Base-by-base conservation (phyloP, 192 early-diverging fungal species). In the Piromyces finnis region DNA sequence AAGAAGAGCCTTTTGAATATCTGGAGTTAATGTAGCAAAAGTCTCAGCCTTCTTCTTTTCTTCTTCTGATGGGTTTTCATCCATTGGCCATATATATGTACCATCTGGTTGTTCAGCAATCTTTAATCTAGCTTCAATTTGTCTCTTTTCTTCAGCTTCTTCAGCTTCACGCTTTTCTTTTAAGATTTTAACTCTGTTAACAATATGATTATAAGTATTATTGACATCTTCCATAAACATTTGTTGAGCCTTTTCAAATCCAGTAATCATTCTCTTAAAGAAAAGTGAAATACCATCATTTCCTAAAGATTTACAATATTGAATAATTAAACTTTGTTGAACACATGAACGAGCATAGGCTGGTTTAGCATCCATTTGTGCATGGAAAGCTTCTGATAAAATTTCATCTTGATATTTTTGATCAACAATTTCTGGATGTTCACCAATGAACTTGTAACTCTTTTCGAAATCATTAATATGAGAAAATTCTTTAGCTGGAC, bases 221-320 rank as follows among this genome's bases (percentile, higher is more conserved):
- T 91, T 86, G n/a, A 97, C 93, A 86, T 98, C 97, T 77, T 90
- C 90, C 80, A 87, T 84, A 85, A 97, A 97, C 87, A 96, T 92
- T 29, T 91, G 87, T 41, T 89, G 89, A 5, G 95, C 93, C 59
- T 93, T 88, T 29, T 37, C 78, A 27, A 88, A 35, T 79, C 87
- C 81, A 29, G 77, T 77, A 82, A 29, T 28, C 29, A 36, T 80
- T 30, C 94, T 92, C 68, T 84, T 84, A 84, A 96, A 96, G 83
- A 98, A 98, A 29, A 95, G 82, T 27, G 86, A 87, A 26, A 95
- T 90, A 30, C 97, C 97, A 81, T 94, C 92, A 77, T 88, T 84
- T 41, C 96, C 95, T 37, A 98, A 88, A 39, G 93, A 86, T 27
- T 89, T 86, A 81, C 93, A 93, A 82, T 97, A 98, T 81, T 95